Evolutionary conservation across 2,329 filamentous ascomycete species (phyloP), one percentile per base, ranked within the genome.

Genomic region (Ophiocordyceps unilateralis): DNA sequence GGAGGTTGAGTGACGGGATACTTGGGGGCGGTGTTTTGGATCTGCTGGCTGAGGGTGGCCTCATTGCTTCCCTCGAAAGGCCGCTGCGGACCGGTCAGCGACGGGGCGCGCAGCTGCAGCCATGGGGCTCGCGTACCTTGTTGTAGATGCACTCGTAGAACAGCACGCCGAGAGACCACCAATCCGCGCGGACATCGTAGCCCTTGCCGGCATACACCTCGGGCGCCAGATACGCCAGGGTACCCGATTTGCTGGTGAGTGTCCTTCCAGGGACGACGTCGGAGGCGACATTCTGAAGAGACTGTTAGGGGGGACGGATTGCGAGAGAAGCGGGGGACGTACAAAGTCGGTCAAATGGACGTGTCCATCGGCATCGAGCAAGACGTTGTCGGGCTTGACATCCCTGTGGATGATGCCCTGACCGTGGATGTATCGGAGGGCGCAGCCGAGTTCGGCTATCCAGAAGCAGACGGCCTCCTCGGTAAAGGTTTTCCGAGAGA

Each of bases 101-200:
- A 40, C n/a, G 37, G 19, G 8, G 22, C 12, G 19, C 19, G 32
- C 19, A 23, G 20, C 19, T 10, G 12, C n/a, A 23, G 15, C 2
- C 8, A 17, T 9, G 39, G 38, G 11, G 20, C 9, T 8, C 42
- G 57, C 70, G 42, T 63, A 87, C 86, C 80, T 93, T 96, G 66
- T 93, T 94, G 67, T 96, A 98, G 50, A 98, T 95, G 71, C 91
- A 96, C 62, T 98, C 91, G 61, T 95, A 98, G 61, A 96, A 96
- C n/a, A 93, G 74, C 39, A 98, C 91, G 41, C 91, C 91, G 20
- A 98, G 65, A 6, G 91, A 96, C 91, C 91, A 98, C 91, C 91
- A 98, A 59, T 98, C 91, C 37, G 91, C 88, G 52, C 91, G 84
- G 40, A 79, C 78, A 46, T 83, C 80, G 57, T 98, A 98, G 34